Evolutionary conservation across 257 asterid species (phyloP).

Genomic region (Przewalskia tangutica): DNA sequence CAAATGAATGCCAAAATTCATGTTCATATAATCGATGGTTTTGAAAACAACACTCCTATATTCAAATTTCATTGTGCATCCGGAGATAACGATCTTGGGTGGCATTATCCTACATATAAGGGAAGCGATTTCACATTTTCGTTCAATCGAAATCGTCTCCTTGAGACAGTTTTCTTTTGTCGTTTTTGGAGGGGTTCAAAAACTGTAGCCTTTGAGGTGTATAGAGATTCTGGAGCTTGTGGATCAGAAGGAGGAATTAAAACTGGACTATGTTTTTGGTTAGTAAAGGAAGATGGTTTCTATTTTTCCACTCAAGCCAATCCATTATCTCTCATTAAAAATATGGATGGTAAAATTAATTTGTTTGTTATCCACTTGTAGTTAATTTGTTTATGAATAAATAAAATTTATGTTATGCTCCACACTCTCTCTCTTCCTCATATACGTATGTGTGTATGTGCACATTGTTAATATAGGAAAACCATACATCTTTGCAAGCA

Average conservation of each 20-base stretch:
- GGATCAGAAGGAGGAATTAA: neutral
- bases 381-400: too few species aligned
- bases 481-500: too few species aligned
- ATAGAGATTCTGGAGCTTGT: neutral
- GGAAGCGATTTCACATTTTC: neutral
- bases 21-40: neutral
- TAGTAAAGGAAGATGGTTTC: too few species aligned
- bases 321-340: too few species aligned
- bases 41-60: neutral
- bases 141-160: neutral
- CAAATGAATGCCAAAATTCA: neutral
- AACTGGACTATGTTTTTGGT: too few species aligned
- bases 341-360: too few species aligned
- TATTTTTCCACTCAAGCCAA: too few species aligned
- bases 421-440: too few species aligned
- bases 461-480: too few species aligned
- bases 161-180: neutral
- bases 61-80: neutral
- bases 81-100: neutral
- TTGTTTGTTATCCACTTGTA: too few species aligned
- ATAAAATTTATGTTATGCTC: too few species aligned
- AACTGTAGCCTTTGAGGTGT: neutral
- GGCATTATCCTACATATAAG: neutral
- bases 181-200: neutral
- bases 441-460: too few species aligned